Conservation (phyloP, 768 basidiomycete genomes). For the Lactarius deliciosus region DNA sequence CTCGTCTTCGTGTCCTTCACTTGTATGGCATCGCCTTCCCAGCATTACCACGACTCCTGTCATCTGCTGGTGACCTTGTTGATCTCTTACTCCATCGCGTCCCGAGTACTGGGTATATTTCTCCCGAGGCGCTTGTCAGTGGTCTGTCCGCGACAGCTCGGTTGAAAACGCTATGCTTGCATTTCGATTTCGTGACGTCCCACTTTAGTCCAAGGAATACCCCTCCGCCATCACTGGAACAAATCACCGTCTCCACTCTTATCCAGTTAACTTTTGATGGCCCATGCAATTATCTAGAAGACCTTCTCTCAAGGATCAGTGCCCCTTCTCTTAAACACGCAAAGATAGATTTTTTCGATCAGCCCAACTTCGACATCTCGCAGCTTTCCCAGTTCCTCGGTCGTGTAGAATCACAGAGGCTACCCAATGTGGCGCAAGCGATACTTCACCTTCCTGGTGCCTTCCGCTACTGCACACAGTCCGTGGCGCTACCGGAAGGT, state of each 20-base stretch:
- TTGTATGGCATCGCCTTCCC: slow-evolving; percentile 1
- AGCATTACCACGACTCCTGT: not conserved
- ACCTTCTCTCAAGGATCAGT: not conserved
- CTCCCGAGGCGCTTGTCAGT: not conserved
- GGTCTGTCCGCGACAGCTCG: slow-evolving; percentile 5
- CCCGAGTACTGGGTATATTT: not conserved
- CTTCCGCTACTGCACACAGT: not conserved
- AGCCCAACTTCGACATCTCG: not conserved
- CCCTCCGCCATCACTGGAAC: not conserved
- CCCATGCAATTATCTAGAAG: slow-evolving; percentile 1
- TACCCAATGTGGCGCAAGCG: not conserved
- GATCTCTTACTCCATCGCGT: not conserved
- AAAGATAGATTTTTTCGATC: not conserved
- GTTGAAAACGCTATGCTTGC: not conserved
- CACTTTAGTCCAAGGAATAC: too few relatives aligned
- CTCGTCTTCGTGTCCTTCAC: not conserved
- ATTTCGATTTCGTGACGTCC: not conserved
- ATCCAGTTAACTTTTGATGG: not conserved
- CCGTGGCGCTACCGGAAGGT: not conserved
- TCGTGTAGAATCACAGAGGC: not conserved
- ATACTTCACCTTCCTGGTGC: not conserved
- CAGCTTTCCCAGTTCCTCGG: not conserved
- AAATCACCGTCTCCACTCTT: not conserved
- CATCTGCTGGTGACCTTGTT: not conserved
- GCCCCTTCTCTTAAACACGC: not conserved